Conservation (phyloP, 164 flowering plant species). For the Tetracentron sinense region DNA sequence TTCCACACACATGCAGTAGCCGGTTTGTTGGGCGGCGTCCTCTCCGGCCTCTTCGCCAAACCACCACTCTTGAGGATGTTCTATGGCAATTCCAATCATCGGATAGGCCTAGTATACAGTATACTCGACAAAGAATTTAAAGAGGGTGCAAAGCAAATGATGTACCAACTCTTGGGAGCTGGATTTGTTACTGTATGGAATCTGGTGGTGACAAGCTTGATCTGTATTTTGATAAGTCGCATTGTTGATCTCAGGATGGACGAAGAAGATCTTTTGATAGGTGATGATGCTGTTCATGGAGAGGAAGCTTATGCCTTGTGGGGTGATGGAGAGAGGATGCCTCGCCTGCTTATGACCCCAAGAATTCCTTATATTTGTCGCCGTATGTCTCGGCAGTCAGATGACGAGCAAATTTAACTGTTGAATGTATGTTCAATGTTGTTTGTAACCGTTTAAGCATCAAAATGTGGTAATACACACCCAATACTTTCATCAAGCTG, state of each 20-base stretch:
- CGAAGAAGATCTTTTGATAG: slow-evolving; percentile 39
- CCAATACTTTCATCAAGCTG: no score
- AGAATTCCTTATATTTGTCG: slow-evolving; percentile 21
- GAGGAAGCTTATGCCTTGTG: slow-evolving; percentile 60
- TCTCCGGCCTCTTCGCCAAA: slow-evolving; percentile 52
- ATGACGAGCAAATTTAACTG: no score
- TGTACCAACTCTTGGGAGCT: slow-evolving; percentile 41
- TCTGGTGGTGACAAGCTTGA: slow-evolving; percentile 37
- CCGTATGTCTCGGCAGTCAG: not conserved
- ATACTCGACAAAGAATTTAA: not conserved
- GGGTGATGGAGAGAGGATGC: slow-evolving; percentile 49
- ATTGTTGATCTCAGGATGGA: slow-evolving; percentile 47
- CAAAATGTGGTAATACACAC: no score
- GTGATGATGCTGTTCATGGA: slow-evolving; percentile 52
- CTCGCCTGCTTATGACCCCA: slow-evolving; percentile 15
- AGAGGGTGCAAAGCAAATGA: slow-evolving; percentile 36
- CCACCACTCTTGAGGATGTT: slow-evolving; percentile 35
- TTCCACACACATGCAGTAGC: not conserved
- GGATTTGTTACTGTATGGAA: slow-evolving; percentile 50
- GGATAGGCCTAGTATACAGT: slow-evolving; percentile 37
- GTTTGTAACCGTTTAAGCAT: no score
- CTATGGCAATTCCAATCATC: slow-evolving; percentile 14
- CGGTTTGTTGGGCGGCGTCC: slow-evolving; percentile 1
- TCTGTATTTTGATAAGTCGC: slow-evolving; percentile 38
- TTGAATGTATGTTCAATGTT: no score